phyloP scores from a whole-genome alignment of 495 filamentous ascomycete species.

The Aspergillus bridgeri region DNA sequence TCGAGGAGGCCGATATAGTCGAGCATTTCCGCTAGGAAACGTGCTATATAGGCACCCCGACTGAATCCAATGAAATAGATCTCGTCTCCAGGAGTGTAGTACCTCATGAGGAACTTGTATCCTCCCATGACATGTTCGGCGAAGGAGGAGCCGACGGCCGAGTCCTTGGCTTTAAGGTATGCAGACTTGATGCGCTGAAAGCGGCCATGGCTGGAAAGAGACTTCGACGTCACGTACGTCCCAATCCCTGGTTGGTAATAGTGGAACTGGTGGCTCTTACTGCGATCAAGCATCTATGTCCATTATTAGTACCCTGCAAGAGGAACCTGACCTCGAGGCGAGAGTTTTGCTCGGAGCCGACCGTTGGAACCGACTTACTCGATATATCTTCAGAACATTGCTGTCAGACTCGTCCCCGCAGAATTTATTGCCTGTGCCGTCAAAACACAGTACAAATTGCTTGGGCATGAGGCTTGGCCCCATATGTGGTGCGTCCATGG shows the following conservation, averaged over 20 bases:
- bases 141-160: conserved; percentile 79
- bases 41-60: conserved; percentile 81
- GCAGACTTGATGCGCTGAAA: conserved; percentile 66
- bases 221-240: conserved; percentile 70
- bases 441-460: conserved; percentile 78
- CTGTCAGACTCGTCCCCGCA: conserved; percentile 76
- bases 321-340: background rate
- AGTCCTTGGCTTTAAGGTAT: conserved; percentile 81
- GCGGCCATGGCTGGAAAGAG: conserved; percentile 61
- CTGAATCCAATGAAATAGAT: conserved; percentile 84
- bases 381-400: conserved; percentile 86
- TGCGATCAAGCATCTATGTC: conserved; percentile 52
- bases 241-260: conserved; percentile 69
- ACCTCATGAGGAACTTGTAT: conserved; percentile 86
- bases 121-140: conserved; percentile 80
- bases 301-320: background rate
- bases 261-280: conserved; percentile 44
- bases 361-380: conserved; percentile 30
- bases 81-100: conserved; percentile 75
- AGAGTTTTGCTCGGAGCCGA: background rate
- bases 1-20: conserved; percentile 77
- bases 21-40: conserved; percentile 84
- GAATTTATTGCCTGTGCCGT: conserved; percentile 89
- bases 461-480: conserved; percentile 28
- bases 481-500: conserved; percentile 18